Evolutionary conservation across 2,329 filamentous ascomycete genomes (phyloP), one percentile per base, ranked within the genome.

Genomic region (Fusarium sublunatum): DNA sequence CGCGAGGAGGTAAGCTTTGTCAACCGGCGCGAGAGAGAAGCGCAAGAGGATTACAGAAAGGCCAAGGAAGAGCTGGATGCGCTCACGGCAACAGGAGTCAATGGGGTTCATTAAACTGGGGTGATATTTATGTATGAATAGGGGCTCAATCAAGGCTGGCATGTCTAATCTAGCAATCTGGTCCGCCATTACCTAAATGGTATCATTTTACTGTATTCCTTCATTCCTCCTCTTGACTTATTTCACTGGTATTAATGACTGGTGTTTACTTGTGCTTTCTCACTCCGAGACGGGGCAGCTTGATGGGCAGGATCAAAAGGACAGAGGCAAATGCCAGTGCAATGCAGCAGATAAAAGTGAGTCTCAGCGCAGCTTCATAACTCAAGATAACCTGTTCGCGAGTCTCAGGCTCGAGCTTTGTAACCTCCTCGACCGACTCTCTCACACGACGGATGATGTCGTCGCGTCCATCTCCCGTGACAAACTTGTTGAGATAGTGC

Each of bases 1-100:
- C 86, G 93, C 46, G 89, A 91, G n/a, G 93, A 97, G 75, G 93
- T 97, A 22, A 85, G 82, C 7, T 91, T 91, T 69, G 85, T 98
- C 9, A 91, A 88, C 67, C 87, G 87, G 69, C 83, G 94, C 62
- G 94, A 98, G 80, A 84, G 93, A 56, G 92, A 97, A 78, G 93
- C 92, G 7, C 95, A 99, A 78, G 93, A 97, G 64, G 75, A 90
- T 70, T 99, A 95, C 74, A 85, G 91, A 68, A 81, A 79, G 64
- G 86, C 88, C 57, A 92, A 86, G 77, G 91, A 93, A 42, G 95
- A 98, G 81, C 76, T 97, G 66, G 86, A 88, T 43, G 80, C 77
- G 50, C 78, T 96, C 67, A 75, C 72, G 61, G 67, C 67, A 46
- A 70, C 64, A 11, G 67, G 64, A 29, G 64, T 72, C 42, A 77